Percentiles rank a stretch among this genome's conserved stretches.
phyloP scores from a whole-genome alignment of 306 rosid species.

The Malus domestica region DNA sequence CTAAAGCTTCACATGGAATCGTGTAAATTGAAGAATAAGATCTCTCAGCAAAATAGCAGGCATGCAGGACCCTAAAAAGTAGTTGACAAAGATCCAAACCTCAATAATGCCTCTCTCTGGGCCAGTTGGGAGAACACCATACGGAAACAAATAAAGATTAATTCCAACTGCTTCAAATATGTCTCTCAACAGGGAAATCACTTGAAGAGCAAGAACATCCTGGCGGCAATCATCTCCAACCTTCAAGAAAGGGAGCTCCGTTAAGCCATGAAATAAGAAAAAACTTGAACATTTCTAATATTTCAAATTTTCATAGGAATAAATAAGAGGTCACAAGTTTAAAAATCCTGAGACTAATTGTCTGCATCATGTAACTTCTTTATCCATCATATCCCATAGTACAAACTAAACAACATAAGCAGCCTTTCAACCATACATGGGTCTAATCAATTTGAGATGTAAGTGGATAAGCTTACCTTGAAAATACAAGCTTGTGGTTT shows the following conservation, averaged over 20 bases:
- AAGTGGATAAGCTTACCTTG: conserved; percentile 52
- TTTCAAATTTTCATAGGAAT: neutral
- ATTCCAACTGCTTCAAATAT: conserved; percentile 86
- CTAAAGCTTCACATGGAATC: neutral
- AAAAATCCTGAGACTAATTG: neutral
- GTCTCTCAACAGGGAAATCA: conserved; percentile 89
- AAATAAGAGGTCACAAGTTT: neutral
- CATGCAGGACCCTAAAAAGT: conserved; percentile 1
- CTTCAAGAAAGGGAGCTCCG: conserved; percentile 34
- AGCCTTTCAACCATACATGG: neutral
- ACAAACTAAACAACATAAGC: neutral
- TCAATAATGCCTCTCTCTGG: conserved; percentile 92
- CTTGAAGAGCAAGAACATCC: conserved; percentile 99
- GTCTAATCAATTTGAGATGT: neutral
- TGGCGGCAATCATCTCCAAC: conserved; percentile 99
- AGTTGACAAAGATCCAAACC: conserved; percentile 34
- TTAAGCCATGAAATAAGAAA: conserved; percentile 25
- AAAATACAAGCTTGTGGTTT: conserved; percentile 97
- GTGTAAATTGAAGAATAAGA: neutral
- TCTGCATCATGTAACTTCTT: neutral
- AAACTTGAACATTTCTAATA: neutral
- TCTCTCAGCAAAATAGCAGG: neutral
- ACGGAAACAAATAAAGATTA: conserved; percentile 84
- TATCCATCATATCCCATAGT: neutral
- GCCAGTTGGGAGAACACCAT: conserved; percentile 97